phyloP scores from a whole-genome alignment of 345 rosid genomes.

The Iberis pinnata region DNA sequence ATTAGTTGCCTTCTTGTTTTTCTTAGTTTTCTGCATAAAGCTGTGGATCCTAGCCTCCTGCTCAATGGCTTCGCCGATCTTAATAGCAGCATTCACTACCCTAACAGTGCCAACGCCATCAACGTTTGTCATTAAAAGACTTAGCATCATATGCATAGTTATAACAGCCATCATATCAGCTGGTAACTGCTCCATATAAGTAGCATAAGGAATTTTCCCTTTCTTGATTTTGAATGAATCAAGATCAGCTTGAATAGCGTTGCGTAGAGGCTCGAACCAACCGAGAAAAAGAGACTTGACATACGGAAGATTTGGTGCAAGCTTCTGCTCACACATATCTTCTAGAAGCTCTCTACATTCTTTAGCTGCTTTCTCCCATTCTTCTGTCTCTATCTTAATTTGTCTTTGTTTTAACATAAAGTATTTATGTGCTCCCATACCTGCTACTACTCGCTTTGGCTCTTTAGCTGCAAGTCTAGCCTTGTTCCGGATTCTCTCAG shows the following conservation, averaged over 20 bases:
- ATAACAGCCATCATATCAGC: conserved; percentile 93
- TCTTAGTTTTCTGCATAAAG: conserved; percentile 68
- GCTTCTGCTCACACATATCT: conserved; percentile 94
- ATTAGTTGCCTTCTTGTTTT: conserved; percentile 32
- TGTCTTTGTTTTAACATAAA: conserved; percentile 52
- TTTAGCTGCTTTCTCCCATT: conserved; percentile 81
- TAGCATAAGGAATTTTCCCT: conserved; percentile 38
- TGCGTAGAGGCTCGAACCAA: conserved; percentile 88
- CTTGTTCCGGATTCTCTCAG: conserved; percentile 24
- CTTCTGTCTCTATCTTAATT: conserved; percentile 80
- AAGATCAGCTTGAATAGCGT: conserved; percentile 75
- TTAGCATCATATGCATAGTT: conserved; percentile 90
- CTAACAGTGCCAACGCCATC: conserved; percentile 57
- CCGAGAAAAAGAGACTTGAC: conserved; percentile 81
- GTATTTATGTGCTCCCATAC: conserved; percentile 54
- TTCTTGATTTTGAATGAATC: conserved; percentile 35
- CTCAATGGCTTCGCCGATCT: conserved; percentile 90
- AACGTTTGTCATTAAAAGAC: conserved; percentile 56
- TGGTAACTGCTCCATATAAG: conserved; percentile 49
- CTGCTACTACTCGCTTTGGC: conserved; percentile 46
- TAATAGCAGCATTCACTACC: conserved; percentile 69
- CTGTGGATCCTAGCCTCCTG: conserved; percentile 72
- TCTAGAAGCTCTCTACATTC: conserved; percentile 74
- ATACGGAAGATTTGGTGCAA: conserved; percentile 90
- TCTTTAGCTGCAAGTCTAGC: conserved; percentile 29